phyloP scores from a whole-genome alignment of 2,329 filamentous ascomycete genomes.

The Neonectria ditissima region DNA sequence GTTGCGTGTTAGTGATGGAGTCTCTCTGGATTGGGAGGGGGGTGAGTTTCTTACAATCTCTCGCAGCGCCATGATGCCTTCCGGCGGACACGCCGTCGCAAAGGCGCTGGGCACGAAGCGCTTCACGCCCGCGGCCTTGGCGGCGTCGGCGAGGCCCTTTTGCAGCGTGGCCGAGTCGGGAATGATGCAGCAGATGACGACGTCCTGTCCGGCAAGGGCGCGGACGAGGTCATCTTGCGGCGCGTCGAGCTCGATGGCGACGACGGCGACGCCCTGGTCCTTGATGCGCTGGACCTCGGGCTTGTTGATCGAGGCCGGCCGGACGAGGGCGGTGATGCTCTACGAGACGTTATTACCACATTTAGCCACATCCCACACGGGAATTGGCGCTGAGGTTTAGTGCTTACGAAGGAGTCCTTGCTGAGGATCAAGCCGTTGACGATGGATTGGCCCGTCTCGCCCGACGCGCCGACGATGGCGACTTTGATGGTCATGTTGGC shows the following conservation, averaged over 20 bases:
- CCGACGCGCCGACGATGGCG: slow-evolving; percentile 21
- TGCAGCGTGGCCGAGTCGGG: neutral
- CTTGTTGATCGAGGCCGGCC: slow-evolving; percentile 14
- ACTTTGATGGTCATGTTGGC: slow-evolving; percentile 4
- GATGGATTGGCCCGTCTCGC: slow-evolving; percentile 19
- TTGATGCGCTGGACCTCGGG: neutral
- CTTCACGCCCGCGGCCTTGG: slow-evolving; percentile 18
- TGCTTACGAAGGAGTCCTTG: neutral
- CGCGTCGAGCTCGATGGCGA: neutral
- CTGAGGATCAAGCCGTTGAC: slow-evolving; percentile 7
- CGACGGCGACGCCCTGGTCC: slow-evolving; percentile 1
- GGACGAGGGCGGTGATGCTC: slow-evolving; percentile 15
- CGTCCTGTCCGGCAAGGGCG: slow-evolving; percentile 11
- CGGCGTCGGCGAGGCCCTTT: slow-evolving; percentile 16
- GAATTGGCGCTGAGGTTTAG: neutral
- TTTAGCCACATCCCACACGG: neutral
- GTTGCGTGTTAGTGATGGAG: too few relatives aligned
- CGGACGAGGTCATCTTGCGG: slow-evolving; percentile 5
- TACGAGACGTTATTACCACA: neutral
- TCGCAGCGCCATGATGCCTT: slow-evolving; percentile 6
- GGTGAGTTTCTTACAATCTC: slow-evolving; percentile 12
- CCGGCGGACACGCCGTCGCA: neutral
- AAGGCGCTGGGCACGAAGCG: slow-evolving; percentile 20
- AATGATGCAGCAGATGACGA: slow-evolving; percentile 6
- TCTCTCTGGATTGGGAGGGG: too few relatives aligned